These are phyloP conservation scores for Hericium coralloides DNA, from an alignment of 768 basidiomycete species.

Conservation along the genomic window DNA sequence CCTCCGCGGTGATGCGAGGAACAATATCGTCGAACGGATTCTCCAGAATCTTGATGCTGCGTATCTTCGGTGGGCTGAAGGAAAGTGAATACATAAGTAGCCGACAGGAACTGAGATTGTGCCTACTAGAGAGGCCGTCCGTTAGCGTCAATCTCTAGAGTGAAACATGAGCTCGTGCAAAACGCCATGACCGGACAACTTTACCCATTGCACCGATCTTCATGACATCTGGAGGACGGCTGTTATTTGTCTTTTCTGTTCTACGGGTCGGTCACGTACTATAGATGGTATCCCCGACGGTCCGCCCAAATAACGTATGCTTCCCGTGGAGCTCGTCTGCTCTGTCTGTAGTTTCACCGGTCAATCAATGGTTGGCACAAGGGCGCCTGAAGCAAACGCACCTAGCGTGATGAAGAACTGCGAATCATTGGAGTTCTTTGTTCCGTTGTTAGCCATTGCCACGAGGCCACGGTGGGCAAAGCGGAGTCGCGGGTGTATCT, in stretches of 20 bases:
- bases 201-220: conserved; percentile 87
- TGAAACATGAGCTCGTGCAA: conserved; percentile 2
- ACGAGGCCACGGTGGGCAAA: conserved; percentile 88
- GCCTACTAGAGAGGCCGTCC: conserved; percentile 76
- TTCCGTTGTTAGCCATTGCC: conserved; percentile 88
- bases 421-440: conserved; percentile 83
- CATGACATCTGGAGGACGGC: conserved; percentile 55
- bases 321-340: conserved; percentile 92
- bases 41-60: conserved; percentile 72
- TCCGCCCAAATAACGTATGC: conserved; percentile 90
- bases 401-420: conserved; percentile 95
- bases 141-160: conserved; percentile 58
- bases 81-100: neutral
- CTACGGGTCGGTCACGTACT: conserved; percentile 38
- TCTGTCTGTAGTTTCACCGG: conserved; percentile 41
- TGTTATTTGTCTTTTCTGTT: no score
- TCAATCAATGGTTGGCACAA: neutral
- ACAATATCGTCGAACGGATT: conserved; percentile 95
- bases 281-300: conserved; percentile 81
- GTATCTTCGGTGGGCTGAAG: conserved; percentile 83
- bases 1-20: conserved; percentile 92
- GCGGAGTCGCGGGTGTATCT: conserved; percentile 85
- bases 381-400: conserved; percentile 20
- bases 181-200: conserved; percentile 13
- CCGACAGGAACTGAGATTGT: neutral